phyloP scores from a whole-genome alignment of 163 green algal species.

The Scenedesmus sp. region DNA sequence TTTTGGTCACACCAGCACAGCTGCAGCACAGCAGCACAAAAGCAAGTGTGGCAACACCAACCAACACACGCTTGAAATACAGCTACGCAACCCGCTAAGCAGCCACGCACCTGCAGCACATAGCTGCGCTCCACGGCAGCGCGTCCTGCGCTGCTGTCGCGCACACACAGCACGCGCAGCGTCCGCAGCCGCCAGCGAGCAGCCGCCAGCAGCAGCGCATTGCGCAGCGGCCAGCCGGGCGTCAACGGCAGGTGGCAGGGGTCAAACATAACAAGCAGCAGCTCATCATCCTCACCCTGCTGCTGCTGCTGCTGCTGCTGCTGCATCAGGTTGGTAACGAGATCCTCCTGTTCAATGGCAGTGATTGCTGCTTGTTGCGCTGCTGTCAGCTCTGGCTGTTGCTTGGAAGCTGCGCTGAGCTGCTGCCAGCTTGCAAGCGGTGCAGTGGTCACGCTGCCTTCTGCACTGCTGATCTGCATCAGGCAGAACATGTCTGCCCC shows the following conservation, averaged over 20 bases:
- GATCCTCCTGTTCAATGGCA: not conserved
- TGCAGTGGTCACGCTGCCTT: not conserved
- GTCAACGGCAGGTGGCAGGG: slow-evolving; percentile 59
- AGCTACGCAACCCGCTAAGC: not conserved
- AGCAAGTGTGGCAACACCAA: not conserved
- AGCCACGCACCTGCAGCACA: slow-evolving; percentile 23
- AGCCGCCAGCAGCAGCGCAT: slow-evolving; percentile 86
- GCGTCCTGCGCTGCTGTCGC: slow-evolving; percentile 30
- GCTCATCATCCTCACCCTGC: not conserved
- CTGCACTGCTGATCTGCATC: not conserved
- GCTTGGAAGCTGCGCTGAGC: not conserved
- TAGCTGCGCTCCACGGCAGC: not conserved
- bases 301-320: not conserved
- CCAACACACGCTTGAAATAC: not conserved
- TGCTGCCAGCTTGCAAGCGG: slow-evolving; percentile 22
- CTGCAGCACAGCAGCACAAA: not conserved
- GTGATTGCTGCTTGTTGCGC: not conserved
- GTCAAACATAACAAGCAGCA: slow-evolving; percentile 78
- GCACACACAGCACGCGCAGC: slow-evolving; percentile 46
- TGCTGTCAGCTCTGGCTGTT: not conserved
- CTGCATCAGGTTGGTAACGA: not conserved
- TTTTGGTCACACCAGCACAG: not conserved
- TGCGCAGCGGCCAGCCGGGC: slow-evolving; percentile 90
- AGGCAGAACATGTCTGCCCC: slow-evolving; percentile 40
- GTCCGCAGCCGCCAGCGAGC: slow-evolving; percentile 62